A percentile compares a stretch with the other conserved stretches of the same genome.
These are phyloP conservation scores for Trichoderma sp. DNA, from an alignment of 2,329 filamentous ascomycete species.

Conservation along the genomic window DNA sequence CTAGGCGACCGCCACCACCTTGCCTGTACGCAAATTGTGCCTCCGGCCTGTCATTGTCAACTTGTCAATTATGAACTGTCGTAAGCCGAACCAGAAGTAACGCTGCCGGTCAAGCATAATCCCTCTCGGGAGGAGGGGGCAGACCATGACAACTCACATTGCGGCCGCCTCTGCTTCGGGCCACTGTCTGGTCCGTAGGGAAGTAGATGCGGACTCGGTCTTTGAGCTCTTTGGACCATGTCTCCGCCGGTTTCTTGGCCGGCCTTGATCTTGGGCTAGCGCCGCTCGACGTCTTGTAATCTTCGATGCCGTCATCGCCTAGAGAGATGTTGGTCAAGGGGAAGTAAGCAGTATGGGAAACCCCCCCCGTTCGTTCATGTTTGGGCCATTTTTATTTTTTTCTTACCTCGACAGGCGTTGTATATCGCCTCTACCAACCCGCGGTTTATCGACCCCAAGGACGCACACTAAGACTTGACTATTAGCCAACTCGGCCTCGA, in stretches of 20 bases:
- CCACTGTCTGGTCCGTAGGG: slow-evolving; percentile 69
- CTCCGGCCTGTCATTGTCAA: slow-evolving; percentile 54
- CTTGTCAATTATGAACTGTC: not conserved
- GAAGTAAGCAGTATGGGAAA: not conserved
- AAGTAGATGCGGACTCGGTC: slow-evolving; percentile 73
- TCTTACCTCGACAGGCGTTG: slow-evolving; percentile 52
- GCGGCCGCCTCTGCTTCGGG: slow-evolving; percentile 59
- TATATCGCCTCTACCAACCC: slow-evolving; percentile 60
- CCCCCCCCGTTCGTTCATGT: no score
- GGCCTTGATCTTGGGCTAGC: slow-evolving; percentile 30
- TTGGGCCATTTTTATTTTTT: no score
- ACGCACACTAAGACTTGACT: slow-evolving; percentile 59
- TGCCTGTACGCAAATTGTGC: slow-evolving; percentile 76
- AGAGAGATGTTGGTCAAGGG: slow-evolving; percentile 7
- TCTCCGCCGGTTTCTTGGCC: slow-evolving; percentile 25
- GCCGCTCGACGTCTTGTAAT: slow-evolving; percentile 39
- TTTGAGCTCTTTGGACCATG: slow-evolving; percentile 29
- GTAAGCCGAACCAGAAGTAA: not conserved
- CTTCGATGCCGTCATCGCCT: slow-evolving; percentile 42
- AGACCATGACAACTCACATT: slow-evolving; percentile 42
- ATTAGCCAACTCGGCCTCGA: slow-evolving; percentile 9
- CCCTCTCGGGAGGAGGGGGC: no score
- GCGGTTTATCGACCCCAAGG: slow-evolving; percentile 71
- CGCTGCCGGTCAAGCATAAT: not conserved
- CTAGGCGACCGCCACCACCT: slow-evolving; percentile 66